Evolutionary conservation across 768 basidiomycete genomes (phyloP).

Genomic region (Tylopilus sp.): DNA sequence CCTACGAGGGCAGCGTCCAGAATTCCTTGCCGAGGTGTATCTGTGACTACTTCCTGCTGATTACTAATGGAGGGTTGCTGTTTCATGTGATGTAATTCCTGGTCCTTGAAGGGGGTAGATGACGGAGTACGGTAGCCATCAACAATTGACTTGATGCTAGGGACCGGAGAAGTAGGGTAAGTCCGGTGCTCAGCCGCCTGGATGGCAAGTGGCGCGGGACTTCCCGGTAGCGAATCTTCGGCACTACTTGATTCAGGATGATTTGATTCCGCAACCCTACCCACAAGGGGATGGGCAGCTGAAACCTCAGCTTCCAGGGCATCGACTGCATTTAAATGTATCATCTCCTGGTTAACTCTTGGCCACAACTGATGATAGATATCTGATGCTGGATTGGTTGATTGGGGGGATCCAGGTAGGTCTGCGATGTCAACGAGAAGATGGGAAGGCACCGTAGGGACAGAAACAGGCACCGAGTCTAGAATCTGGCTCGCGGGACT

Average conservation of each 20-base stretch:
- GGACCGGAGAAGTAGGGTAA: constrained; percentile 2
- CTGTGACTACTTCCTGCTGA: neutral
- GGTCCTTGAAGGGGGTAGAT: constrained; percentile 1
- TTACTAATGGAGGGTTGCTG: neutral
- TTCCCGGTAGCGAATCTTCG: constrained; percentile 28
- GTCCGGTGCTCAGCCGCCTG: neutral
- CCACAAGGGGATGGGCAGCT: neutral
- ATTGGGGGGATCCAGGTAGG: constrained; percentile 4
- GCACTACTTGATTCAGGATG: constrained; percentile 28
- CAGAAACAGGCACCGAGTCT: neutral
- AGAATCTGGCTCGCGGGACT: constrained; percentile 15
- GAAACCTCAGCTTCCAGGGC: neutral
- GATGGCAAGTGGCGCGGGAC: constrained; percentile 17
- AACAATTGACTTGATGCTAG: constrained; percentile 26
- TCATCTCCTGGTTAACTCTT: constrained; percentile 36
- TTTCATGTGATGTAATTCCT: neutral
- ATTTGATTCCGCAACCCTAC: neutral
- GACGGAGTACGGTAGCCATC: constrained; percentile 28
- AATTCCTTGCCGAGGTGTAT: neutral
- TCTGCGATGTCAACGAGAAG: constrained; percentile 10
- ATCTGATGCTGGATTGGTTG: constrained; percentile 13
- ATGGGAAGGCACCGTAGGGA: constrained; percentile 1
- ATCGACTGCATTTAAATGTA: constrained; percentile 26
- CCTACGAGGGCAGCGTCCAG: constrained; percentile 57
- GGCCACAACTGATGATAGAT: constrained; percentile 33